Base-by-base conservation (phyloP, 129 eudicot species). In the Mikania micrantha region DNA sequence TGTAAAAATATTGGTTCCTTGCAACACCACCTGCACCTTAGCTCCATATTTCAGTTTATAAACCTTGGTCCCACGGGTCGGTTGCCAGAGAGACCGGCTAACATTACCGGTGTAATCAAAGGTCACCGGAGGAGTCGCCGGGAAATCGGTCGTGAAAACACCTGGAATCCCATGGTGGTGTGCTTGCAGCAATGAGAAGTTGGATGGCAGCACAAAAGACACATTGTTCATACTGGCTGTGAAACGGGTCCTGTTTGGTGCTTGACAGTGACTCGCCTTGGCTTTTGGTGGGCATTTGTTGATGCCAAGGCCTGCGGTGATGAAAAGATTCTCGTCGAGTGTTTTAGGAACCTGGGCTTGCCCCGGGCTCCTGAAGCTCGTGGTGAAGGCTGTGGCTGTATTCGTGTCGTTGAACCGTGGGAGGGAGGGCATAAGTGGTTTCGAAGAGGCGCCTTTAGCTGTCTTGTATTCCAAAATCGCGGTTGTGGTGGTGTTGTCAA, bases 221-320 rank as follows among this genome's bases (percentile, higher is more conserved):
- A n/a, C n/a, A n/a, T n/a, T n/a, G n/a, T n/a, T 93, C 98, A 93
- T 88, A 64, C 98, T 93, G 10, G 98, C 95, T 1, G 95, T 58
- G 68, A 93, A 88, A 8, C 96, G 86, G 1, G 98, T 93, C n/a
- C 95, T 85, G 11, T 93, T 93, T 3, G 96, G 96, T 29, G 92
- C 98, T 69, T 92, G 96, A 63, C 98, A 92, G 66, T 41, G 82
- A 13, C 48, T 56, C 4, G 71, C 60, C 16, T 77, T 78, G 40
- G 82, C 74, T 4, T 84, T 85, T 15, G 76, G 65, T 0, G 98
- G 92, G 59, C 98, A 93, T 21, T 68, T 74, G 53, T 78, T 53
- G 74, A 88, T 75, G 10, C 98, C 98, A 10, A 93, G 82, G 0
- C 98, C 92, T 10, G 80, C 90, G 6, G 98, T 83, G 71, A 93